These are phyloP conservation scores for Hanseniaspora vineae DNA, from an alignment of 805 yeast species.

Conservation along the genomic window DNA sequence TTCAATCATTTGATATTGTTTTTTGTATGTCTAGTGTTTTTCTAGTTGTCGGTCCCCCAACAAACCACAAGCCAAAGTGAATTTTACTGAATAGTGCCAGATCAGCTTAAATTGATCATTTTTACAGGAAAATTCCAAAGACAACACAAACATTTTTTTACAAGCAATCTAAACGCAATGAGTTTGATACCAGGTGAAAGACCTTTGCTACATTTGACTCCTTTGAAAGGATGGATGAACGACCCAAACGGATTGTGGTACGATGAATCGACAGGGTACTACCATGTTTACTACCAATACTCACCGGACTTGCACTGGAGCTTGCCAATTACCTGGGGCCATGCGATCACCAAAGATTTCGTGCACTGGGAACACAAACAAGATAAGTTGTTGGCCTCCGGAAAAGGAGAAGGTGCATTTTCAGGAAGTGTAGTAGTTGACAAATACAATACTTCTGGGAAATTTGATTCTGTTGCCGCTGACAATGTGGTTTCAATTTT, in stretches of 20 bases:
- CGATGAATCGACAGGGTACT: conserved; percentile 19
- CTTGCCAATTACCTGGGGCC: conserved; percentile 30
- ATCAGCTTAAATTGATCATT: too few relatives aligned
- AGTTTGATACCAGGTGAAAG: not conserved
- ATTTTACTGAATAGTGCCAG: too few relatives aligned
- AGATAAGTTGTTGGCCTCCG: conserved; percentile 20
- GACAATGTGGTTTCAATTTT: conserved; percentile 27
- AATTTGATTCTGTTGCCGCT: conserved; percentile 18
- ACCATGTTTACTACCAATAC: conserved; percentile 29
- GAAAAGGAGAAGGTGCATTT: conserved; percentile 22
- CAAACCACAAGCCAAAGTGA: too few relatives aligned
- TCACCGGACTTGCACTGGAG: conserved; percentile 23
- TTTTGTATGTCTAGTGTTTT: too few relatives aligned
- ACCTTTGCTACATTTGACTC: conserved; percentile 23
- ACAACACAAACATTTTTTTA: too few relatives aligned
- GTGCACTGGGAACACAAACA: conserved; percentile 23
- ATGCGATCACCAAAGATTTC: conserved; percentile 26
- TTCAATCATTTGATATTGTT: too few relatives aligned
- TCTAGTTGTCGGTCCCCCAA: too few relatives aligned
- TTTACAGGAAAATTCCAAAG: too few relatives aligned
- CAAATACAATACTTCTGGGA: conserved; percentile 25
- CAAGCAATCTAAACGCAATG: too few relatives aligned
- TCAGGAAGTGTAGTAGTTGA: conserved; percentile 29
- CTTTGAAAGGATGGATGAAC: conserved; percentile 28
- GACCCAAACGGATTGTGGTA: conserved; percentile 32